A percentile compares a stretch with the other conserved stretches of the same genome.
Conservation (phyloP, 306 rosid species). For the Ormosia semicastrata region DNA sequence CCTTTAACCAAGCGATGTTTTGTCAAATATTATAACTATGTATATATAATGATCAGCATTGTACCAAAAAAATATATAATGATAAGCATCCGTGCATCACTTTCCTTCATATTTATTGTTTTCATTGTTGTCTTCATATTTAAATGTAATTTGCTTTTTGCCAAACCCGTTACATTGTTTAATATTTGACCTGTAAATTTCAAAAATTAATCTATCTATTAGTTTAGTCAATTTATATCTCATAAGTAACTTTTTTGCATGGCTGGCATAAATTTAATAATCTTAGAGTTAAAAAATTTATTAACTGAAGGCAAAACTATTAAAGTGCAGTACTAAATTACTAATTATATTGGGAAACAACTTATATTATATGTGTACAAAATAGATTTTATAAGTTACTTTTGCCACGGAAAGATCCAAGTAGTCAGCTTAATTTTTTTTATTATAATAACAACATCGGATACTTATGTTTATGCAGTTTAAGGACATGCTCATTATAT, state of each 20-base stretch:
- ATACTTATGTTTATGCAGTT: constrained; percentile 11
- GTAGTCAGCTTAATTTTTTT: background rate
- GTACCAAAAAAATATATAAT: no score
- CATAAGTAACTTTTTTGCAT: background rate
- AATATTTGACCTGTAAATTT: constrained; percentile 31
- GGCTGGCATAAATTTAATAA: background rate
- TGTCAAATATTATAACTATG: background rate
- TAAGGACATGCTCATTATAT: constrained; percentile 13
- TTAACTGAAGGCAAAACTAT: background rate
- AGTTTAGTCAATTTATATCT: constrained; percentile 15
- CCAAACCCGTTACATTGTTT: background rate
- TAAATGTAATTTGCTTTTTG: background rate
- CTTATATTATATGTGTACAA: background rate
- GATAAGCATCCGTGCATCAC: constrained; percentile 20
- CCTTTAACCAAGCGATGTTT: background rate
- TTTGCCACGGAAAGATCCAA: constrained; percentile 13
- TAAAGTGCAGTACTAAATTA: background rate
- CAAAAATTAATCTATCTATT: background rate
- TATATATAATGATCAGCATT: background rate
- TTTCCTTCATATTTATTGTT: background rate
- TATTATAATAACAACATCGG: constrained; percentile 15
- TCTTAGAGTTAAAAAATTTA: background rate
- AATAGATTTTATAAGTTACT: background rate
- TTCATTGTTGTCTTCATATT: background rate
- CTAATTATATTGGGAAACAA: background rate